Conservation (phyloP, 2,329 filamentous ascomycete genomes). For the Penicillium sp. region DNA sequence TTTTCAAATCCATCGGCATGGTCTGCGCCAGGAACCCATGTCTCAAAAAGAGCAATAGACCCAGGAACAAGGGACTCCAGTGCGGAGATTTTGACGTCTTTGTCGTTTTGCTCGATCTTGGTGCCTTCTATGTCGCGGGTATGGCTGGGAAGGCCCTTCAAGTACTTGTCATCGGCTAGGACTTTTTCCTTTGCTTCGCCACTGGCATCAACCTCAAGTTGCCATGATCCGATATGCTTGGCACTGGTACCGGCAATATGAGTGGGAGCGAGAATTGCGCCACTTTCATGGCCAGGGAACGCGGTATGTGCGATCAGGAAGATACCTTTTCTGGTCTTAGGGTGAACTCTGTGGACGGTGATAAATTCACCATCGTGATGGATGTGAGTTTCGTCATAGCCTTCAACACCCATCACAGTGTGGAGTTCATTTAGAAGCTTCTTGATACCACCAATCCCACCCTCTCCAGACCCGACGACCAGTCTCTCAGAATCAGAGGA, state of each 20-base stretch:
- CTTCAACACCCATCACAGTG: constrained; percentile 89
- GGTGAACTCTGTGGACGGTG: constrained; percentile 92
- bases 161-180: constrained; percentile 64
- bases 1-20: constrained; percentile 79
- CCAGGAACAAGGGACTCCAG: constrained; percentile 85
- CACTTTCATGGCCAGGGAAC: constrained; percentile 84
- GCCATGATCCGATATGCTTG: constrained; percentile 85
- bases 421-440: constrained; percentile 94
- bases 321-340: constrained; percentile 85
- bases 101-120: constrained; percentile 65
- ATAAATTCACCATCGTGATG: constrained; percentile 96
- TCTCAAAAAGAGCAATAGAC: constrained; percentile 92
- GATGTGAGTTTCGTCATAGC: constrained; percentile 91
- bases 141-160: constrained; percentile 80
- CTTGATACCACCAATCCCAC: constrained; percentile 86
- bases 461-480: constrained; percentile 64
- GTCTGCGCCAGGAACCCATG: constrained; percentile 86
- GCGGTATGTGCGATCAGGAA: constrained; percentile 96
- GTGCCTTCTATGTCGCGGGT: constrained; percentile 73
- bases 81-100: constrained; percentile 75
- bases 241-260: constrained; percentile 80
- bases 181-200: constrained; percentile 65
- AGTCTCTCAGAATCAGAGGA: constrained; percentile 59
- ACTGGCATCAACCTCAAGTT: constrained; percentile 79
- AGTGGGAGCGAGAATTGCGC: constrained; percentile 75